Percentiles rank a stretch among this genome's conserved stretches.
phyloP scores from a whole-genome alignment of 306 rosid species.

The Ochetophila trinervis region DNA sequence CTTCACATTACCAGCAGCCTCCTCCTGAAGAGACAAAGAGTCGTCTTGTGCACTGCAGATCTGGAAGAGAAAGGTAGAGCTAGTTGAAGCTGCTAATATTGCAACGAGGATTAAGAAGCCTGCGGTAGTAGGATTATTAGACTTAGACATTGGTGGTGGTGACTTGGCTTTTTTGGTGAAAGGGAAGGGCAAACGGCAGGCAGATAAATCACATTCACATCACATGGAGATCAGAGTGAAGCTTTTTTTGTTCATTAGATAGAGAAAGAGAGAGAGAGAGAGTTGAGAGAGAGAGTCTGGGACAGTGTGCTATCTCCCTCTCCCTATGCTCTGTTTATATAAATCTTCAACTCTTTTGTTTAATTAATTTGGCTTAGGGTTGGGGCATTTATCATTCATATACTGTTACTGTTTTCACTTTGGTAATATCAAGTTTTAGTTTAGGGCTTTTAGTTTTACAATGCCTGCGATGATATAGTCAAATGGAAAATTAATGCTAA shows the following conservation, averaged over 20 bases:
- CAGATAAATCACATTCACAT: too few species aligned
- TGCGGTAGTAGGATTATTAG: background rate
- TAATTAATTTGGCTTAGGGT: too few species aligned
- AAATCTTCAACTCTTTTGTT: background rate
- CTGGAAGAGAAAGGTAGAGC: conserved; percentile 5
- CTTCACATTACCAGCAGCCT: background rate
- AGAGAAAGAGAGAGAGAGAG: background rate
- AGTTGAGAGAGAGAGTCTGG: conserved; percentile 1
- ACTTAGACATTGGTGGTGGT: conserved; percentile 16
- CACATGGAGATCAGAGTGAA: too few species aligned
- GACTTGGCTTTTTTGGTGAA: background rate
- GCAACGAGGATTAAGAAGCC: conserved; percentile 2
- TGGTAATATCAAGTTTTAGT: background rate
- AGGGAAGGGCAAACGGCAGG: too few species aligned
- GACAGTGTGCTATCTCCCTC: conserved; percentile 12
- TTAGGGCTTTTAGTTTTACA: background rate
- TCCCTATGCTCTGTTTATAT: conserved; percentile 21
- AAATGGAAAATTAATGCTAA: too few species aligned
- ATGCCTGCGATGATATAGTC: background rate
- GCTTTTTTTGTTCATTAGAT: background rate
- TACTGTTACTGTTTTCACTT: too few species aligned
- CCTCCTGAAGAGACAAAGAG: too few species aligned
- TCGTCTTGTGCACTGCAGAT: background rate
- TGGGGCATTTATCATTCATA: too few species aligned
- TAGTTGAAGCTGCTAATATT: background rate